phyloP scores from a whole-genome alignment of 2,329 filamentous ascomycete genomes.

The Fusarium praegraminearum region DNA sequence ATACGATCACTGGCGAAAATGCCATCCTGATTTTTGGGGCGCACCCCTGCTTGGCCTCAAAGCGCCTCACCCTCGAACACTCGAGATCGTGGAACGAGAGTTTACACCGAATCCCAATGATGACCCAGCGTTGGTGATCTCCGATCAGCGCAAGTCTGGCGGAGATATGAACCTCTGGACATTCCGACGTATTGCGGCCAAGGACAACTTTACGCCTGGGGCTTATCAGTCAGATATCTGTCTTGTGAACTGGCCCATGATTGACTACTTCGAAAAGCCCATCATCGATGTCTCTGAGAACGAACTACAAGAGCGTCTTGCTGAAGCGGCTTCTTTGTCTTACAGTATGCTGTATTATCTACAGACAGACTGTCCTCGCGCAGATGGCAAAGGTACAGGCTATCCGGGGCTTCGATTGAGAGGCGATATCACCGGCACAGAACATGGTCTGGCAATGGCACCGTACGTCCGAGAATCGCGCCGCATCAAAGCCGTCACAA shows the following conservation, averaged over 20 bases:
- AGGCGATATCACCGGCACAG: conserved; percentile 46
- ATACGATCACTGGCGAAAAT: conserved; percentile 45
- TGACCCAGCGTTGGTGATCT: conserved; percentile 40
- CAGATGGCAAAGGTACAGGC: conserved; percentile 41
- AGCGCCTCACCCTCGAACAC: conserved; percentile 46
- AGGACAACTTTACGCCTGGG: conserved; percentile 42
- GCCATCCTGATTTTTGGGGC: conserved; percentile 46
- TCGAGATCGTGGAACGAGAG: conserved; percentile 47
- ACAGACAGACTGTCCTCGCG: conserved; percentile 45
- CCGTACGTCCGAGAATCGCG: conserved; percentile 47
- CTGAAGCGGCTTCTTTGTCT: conserved; percentile 39
- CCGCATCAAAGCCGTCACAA: conserved; percentile 45
- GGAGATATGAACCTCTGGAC: conserved; percentile 50
- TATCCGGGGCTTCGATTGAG: conserved; percentile 46
- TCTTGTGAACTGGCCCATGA: conserved; percentile 50
- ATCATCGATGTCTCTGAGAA: conserved; percentile 44
- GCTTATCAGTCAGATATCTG: conserved; percentile 46
- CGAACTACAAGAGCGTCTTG: conserved; percentile 33
- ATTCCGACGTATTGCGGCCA: conserved; percentile 43
- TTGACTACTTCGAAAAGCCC: conserved; percentile 49
- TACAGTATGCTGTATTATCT: conserved; percentile 49
- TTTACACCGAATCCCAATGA: conserved; percentile 47
- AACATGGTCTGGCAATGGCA: conserved; percentile 48
- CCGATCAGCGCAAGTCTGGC: conserved; percentile 44
- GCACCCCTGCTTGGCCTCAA: conserved; percentile 43